Evolutionary conservation across 495 filamentous ascomycete genomes (phyloP).

Genomic region (Saxispiralis lemnorum): DNA sequence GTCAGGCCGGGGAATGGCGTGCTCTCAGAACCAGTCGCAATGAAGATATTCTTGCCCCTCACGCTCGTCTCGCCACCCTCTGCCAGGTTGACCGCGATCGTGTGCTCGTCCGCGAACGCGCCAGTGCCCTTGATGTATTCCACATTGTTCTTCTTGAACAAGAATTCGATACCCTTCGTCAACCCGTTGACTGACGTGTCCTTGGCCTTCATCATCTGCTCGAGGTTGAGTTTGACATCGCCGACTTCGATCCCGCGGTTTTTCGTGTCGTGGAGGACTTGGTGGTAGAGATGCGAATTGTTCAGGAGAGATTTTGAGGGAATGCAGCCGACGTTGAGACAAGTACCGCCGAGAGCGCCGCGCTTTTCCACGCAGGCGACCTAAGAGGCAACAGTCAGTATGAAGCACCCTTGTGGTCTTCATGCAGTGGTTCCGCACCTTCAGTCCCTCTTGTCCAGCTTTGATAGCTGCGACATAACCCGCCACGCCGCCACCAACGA

Average conservation of each 20-base stretch:
- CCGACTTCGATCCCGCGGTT: conserved; percentile 91
- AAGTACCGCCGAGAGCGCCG: conserved; percentile 84
- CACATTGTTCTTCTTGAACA: conserved; percentile 97
- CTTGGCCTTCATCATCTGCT: conserved; percentile 95
- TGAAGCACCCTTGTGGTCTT: background rate
- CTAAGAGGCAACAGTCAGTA: conserved; percentile 31
- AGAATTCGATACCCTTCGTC: conserved; percentile 92
- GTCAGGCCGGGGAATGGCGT: conserved; percentile 92
- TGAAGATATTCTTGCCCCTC: conserved; percentile 87
- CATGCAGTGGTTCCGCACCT: conserved; percentile 35
- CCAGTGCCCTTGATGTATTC: conserved; percentile 90
- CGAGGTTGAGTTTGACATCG: conserved; percentile 88
- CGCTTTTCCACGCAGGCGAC: conserved; percentile 98
- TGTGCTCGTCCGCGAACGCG: conserved; percentile 73
- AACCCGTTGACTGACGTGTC: conserved; percentile 72
- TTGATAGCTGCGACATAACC: conserved; percentile 99
- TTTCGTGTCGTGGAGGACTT: conserved; percentile 92
- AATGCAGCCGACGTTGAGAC: conserved; percentile 97
- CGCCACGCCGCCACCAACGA: conserved; percentile 93
- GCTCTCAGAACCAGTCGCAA: conserved; percentile 83
- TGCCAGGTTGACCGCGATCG: conserved; percentile 70
- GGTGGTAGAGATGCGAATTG: conserved; percentile 98
- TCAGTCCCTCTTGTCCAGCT: conserved; percentile 91
- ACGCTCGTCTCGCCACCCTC: conserved; percentile 81
- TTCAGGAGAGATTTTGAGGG: conserved; percentile 98